These are phyloP conservation scores for Nepenthes alata DNA, from an alignment of 179 eudicot genomes.

Conservation along the genomic window DNA sequence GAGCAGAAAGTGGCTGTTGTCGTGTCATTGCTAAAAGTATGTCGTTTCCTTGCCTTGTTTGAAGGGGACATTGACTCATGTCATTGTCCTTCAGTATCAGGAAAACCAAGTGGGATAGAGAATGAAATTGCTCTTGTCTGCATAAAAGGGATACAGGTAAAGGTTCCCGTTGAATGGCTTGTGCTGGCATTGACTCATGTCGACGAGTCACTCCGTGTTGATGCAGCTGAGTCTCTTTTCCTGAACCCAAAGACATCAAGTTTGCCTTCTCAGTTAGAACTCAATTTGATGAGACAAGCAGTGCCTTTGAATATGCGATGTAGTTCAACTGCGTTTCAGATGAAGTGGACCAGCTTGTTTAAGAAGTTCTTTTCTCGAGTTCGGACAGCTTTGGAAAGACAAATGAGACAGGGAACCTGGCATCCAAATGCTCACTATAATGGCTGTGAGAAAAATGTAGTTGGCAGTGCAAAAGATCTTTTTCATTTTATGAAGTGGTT, in stretches of 20 bases:
- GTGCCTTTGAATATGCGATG: conserved; percentile 95
- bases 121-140: conserved; percentile 39
- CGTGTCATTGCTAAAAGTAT: conserved; percentile 82
- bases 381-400: conserved; percentile 78
- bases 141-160: conserved; percentile 56
- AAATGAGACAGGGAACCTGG: conserved; percentile 67
- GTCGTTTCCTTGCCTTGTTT: conserved; percentile 78
- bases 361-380: conserved; percentile 86
- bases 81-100: conserved; percentile 15
- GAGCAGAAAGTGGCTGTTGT: conserved; percentile 82
- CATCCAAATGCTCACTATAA: conserved; percentile 29
- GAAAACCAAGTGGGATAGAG: conserved; percentile 15
- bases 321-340: conserved; percentile 87
- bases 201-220: conserved; percentile 86
- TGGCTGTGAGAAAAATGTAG: conserved; percentile 19
- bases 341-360: conserved; percentile 95
- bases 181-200: conserved; percentile 75
- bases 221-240: conserved; percentile 92
- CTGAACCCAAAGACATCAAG: conserved; percentile 88
- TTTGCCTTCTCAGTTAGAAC: conserved; percentile 78
- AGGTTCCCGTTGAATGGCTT: conserved; percentile 70
- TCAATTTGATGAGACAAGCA: conserved; percentile 63
- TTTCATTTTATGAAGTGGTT: conserved; percentile 81
- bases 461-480: conserved; percentile 51
- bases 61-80: conserved; percentile 87